phyloP scores from a whole-genome alignment of 192 early-diverging fungal species.

The Pilaira anomala region DNA sequence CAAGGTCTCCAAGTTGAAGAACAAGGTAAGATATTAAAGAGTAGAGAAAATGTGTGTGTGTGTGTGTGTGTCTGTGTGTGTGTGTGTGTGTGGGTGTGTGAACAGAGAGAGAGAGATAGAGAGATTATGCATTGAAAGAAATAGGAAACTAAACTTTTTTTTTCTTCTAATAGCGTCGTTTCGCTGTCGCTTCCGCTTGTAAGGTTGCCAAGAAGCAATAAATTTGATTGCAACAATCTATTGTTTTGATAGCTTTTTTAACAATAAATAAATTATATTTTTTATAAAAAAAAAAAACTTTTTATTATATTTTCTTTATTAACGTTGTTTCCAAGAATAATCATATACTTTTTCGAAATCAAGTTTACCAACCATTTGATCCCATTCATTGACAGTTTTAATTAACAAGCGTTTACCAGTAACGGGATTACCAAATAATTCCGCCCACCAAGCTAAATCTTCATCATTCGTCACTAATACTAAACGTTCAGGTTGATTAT shows the following conservation, averaged over 20 bases:
- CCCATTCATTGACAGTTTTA: constrained; percentile 32
- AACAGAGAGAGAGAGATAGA: neutral
- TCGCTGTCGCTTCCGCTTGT: constrained; percentile 25
- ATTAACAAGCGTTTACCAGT: constrained; percentile 20
- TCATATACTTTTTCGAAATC: constrained; percentile 15
- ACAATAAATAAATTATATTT: neutral
- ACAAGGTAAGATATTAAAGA: constrained; percentile 58
- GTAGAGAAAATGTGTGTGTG: too few relatives aligned
- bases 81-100: too few relatives aligned
- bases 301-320: neutral
- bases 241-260: neutral
- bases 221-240: neutral
- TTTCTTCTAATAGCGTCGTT: constrained; percentile 26
- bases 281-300: neutral
- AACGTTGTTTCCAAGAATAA: constrained; percentile 1
- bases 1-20: constrained; percentile 94
- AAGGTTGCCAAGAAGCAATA: constrained; percentile 32
- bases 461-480: constrained; percentile 51
- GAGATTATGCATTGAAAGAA: neutral
- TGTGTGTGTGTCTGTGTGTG: too few relatives aligned
- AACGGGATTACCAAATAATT: constrained; percentile 40
- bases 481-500: constrained; percentile 28
- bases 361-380: constrained; percentile 17
- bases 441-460: constrained; percentile 44
- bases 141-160: neutral